These are phyloP conservation scores for Wickerhamomyces subpelliculosus DNA, from an alignment of 805 yeast genomes.

Conservation along the genomic window DNA sequence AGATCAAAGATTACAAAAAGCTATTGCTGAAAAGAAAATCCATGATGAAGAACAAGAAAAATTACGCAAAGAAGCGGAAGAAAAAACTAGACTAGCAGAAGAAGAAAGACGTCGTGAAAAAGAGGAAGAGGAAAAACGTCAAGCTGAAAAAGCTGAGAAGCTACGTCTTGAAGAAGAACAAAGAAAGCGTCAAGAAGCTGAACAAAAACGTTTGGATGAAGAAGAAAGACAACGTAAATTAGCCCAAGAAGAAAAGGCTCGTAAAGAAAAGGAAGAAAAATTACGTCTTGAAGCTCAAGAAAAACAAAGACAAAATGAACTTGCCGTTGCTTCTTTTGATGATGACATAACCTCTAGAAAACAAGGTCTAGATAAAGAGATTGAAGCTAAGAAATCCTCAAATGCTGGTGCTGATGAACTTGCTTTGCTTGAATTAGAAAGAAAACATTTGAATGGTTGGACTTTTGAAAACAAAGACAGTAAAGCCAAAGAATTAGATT, in stretches of 20 bases:
- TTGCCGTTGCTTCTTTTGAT: background rate
- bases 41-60: conserved; percentile 15
- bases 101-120: conserved; percentile 5
- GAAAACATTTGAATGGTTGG: background rate
- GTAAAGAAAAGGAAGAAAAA: conserved; percentile 3
- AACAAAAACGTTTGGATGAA: conserved; percentile 4
- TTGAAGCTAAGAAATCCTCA: background rate
- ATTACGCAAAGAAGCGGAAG: conserved; percentile 9
- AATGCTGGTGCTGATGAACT: background rate
- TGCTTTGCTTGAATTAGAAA: background rate
- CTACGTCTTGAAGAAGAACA: conserved; percentile 85
- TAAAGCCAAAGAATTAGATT: background rate
- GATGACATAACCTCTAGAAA: background rate
- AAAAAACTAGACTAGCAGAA: conserved; percentile 8
- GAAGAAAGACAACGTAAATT: conserved; percentile 6
- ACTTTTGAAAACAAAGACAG: background rate
- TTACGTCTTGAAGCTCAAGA: conserved; percentile 5
- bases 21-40: conserved; percentile 15
- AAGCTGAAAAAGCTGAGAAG: too few species aligned
- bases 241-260: conserved; percentile 8
- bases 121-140: conserved; percentile 52
- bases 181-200: conserved; percentile 36
- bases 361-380: background rate
- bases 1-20: conserved; percentile 16
- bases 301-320: conserved; percentile 5